A percentile compares a stretch with the other conserved stretches of the same genome.
Evolutionary conservation across 2,329 filamentous ascomycete species (phyloP).

Genomic region (Scedosporium boydii): DNA sequence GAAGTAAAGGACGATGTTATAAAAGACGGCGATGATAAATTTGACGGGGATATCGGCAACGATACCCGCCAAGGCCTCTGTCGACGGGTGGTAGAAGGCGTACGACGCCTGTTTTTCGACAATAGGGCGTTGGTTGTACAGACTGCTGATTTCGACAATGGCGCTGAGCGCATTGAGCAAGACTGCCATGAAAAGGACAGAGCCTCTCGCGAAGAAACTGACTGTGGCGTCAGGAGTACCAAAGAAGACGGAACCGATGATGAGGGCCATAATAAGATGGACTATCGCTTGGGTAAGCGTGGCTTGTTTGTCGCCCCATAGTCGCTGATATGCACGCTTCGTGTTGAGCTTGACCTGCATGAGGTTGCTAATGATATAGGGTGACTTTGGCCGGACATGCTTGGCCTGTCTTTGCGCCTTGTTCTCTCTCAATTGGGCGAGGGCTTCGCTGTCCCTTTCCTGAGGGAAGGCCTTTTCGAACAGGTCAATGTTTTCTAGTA

Average conservation of each 20-base stretch:
- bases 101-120: conserved; percentile 40
- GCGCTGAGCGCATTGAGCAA: conserved; percentile 49
- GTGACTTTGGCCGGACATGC: conserved; percentile 42
- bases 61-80: conserved; percentile 45
- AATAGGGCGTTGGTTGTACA: conserved; percentile 35
- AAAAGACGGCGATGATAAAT: conserved; percentile 36
- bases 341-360: conserved; percentile 45
- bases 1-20: conserved; percentile 52
- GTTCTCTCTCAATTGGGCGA: conserved; percentile 32
- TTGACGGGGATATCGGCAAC: conserved; percentile 49
- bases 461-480: conserved; percentile 37
- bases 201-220: conserved; percentile 44
- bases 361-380: conserved; percentile 45
- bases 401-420: conserved; percentile 43
- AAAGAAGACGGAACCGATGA: conserved; percentile 53
- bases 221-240: conserved; percentile 36
- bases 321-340: conserved; percentile 39
- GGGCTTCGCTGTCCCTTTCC: conserved; percentile 25
- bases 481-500: conserved; percentile 37
- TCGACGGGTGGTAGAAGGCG: conserved; percentile 40
- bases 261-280: conserved; percentile 47
- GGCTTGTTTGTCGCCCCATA: conserved; percentile 40
- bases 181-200: conserved; percentile 50
- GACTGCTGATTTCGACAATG: conserved; percentile 41
- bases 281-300: conserved; percentile 34